Evolutionary conservation across 257 asterid genomes (phyloP).

Genomic region (Jaltomata sinuosa): DNA sequence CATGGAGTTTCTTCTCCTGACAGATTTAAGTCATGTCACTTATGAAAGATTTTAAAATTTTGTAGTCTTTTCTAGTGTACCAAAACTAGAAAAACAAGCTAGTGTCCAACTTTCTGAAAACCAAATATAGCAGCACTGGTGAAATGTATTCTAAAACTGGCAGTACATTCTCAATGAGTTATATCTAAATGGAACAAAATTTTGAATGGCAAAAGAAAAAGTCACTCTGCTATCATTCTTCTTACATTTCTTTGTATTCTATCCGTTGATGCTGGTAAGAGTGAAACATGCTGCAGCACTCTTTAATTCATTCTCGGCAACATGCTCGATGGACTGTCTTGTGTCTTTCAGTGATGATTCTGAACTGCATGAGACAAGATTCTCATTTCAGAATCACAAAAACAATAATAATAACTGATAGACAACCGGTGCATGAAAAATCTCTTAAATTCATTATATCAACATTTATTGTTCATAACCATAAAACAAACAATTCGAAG

Average conservation of each 20-base stretch:
- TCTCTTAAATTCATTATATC: neutral
- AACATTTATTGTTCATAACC: neutral
- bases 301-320: slow-evolving; percentile 67
- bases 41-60: neutral
- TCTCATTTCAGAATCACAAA: neutral
- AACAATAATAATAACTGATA: neutral
- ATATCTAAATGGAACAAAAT: neutral
- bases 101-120: neutral
- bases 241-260: slow-evolving; percentile 3
- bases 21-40: neutral
- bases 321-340: slow-evolving; percentile 54
- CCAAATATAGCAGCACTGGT: neutral
- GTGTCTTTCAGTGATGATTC: slow-evolving; percentile 63
- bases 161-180: slow-evolving; percentile 14
- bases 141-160: neutral
- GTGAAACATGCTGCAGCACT: slow-evolving; percentile 79
- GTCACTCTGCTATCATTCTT: slow-evolving; percentile 10
- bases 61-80: neutral
- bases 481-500: neutral
- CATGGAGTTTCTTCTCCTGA: neutral
- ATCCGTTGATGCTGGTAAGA: slow-evolving; percentile 64
- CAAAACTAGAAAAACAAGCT: neutral
- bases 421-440: neutral
- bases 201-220: slow-evolving; percentile 11
- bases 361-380: slow-evolving; percentile 31